Evolutionary conservation across 306 rosid species (phyloP).

Genomic region (Oxytropis ochrocephala): DNA sequence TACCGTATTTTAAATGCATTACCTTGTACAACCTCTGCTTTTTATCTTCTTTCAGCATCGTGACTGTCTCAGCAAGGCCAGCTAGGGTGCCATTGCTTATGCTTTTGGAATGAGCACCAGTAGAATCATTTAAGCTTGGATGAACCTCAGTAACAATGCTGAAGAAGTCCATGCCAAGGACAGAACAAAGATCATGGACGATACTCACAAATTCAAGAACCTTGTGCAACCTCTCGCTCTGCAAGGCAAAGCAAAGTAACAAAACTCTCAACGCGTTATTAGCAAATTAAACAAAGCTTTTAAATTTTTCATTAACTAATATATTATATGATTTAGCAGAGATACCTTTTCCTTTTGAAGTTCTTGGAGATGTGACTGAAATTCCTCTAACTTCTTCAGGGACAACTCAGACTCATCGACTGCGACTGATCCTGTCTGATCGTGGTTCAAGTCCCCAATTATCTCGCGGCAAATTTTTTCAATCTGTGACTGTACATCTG

Average conservation of each 20-base stretch:
- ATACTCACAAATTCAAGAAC: conserved; percentile 72
- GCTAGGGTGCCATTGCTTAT: conserved; percentile 83
- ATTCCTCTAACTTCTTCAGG: conserved; percentile 75
- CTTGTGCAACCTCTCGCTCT: conserved; percentile 77
- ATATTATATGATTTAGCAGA: neutral
- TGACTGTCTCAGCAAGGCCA: conserved; percentile 65
- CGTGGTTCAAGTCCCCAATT: conserved; percentile 48
- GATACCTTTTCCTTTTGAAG: conserved; percentile 88
- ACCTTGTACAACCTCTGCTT: conserved; percentile 71
- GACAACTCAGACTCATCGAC: conserved; percentile 77
- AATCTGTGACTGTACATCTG: conserved; percentile 74
- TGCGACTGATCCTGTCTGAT: conserved; percentile 29
- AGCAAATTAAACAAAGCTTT: neutral
- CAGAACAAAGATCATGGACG: conserved; percentile 85
- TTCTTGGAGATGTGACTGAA: conserved; percentile 73
- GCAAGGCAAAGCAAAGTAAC: conserved; percentile 25
- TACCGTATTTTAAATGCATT: conserved; percentile 1
- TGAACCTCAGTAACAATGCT: conserved; percentile 79
- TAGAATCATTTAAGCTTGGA: conserved; percentile 87
- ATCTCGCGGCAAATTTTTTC: conserved; percentile 86
- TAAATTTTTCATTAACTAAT: neutral
- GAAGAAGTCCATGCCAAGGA: conserved; percentile 90
- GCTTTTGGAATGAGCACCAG: conserved; percentile 76
- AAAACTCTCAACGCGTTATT: neutral
- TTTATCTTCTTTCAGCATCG: conserved; percentile 62